Conservation (phyloP, 176 grass and related monocot species). For the Hsuehochloa calcarea region DNA sequence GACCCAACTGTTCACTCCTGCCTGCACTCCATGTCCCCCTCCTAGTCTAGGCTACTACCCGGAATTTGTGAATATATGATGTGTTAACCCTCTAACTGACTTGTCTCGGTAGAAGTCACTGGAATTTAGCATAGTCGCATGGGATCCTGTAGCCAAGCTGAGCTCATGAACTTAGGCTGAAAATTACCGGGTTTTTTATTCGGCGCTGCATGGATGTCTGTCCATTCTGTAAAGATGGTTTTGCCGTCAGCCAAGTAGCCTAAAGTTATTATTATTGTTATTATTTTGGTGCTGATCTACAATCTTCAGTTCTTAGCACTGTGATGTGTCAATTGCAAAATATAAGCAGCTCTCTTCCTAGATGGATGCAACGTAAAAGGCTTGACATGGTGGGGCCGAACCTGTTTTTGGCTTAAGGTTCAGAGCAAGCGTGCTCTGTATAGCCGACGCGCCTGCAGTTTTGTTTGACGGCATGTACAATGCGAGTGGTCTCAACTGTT, state of each 20-base stretch:
- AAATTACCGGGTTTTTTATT: constrained; percentile 1
- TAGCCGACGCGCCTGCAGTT: neutral
- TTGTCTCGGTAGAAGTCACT: neutral
- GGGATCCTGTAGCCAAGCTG: constrained; percentile 4
- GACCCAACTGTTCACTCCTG: neutral
- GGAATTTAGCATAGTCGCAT: neutral
- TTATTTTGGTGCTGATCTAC: neutral
- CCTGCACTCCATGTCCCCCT: neutral
- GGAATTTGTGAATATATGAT: constrained; percentile 31
- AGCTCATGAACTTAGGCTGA: neutral
- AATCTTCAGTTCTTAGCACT: neutral
- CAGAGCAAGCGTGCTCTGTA: neutral
- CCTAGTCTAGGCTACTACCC: neutral
- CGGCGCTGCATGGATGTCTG: neutral
- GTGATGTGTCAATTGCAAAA: neutral
- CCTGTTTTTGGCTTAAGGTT: neutral
- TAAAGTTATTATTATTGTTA: neutral
- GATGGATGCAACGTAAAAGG: neutral
- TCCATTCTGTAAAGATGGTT: neutral
- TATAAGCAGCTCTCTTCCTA: neutral
- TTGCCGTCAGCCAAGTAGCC: neutral
- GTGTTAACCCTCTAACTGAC: neutral
- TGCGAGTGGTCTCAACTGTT: too few species aligned
- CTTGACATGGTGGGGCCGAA: neutral
- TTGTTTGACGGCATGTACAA: too few species aligned